These are phyloP conservation scores for Alternaria sp. DNA, from an alignment of 2,329 filamentous ascomycete species.

Conservation along the genomic window DNA sequence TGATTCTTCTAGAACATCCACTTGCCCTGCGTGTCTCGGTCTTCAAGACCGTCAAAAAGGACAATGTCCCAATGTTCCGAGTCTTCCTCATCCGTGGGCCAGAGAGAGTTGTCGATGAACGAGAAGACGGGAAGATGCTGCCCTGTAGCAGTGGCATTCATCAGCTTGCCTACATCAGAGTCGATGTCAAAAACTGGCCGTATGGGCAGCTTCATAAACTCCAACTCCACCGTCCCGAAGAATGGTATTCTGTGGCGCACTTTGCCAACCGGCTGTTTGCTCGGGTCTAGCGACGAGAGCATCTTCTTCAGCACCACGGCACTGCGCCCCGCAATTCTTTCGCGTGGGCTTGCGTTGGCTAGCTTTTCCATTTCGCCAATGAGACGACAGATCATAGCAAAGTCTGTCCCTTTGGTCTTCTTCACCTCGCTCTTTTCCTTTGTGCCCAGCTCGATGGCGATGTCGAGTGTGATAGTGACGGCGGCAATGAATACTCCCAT, in stretches of 20 bases:
- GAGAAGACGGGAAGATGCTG: slow-evolving; percentile 45
- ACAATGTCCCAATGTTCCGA: slow-evolving; percentile 48
- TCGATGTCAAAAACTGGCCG: slow-evolving; percentile 44
- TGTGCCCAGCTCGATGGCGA: slow-evolving; percentile 47
- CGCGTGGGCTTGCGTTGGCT: slow-evolving; percentile 40
- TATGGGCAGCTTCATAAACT: slow-evolving; percentile 39
- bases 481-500: slow-evolving; percentile 49
- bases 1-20: slow-evolving; percentile 34
- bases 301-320: slow-evolving; percentile 48
- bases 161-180: slow-evolving; percentile 39
- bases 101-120: slow-evolving; percentile 47
- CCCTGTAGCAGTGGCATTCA: slow-evolving; percentile 35
- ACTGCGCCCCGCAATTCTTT: slow-evolving; percentile 46
- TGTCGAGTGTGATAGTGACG: slow-evolving; percentile 48
- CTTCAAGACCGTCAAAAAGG: slow-evolving; percentile 48
- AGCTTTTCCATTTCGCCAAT: slow-evolving; percentile 50
- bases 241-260: slow-evolving; percentile 44
- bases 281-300: slow-evolving; percentile 43
- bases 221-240: slow-evolving; percentile 47
- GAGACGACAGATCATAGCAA: slow-evolving; percentile 48
- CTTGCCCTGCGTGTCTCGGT: slow-evolving; percentile 46
- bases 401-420: slow-evolving; percentile 47
- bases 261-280: slow-evolving; percentile 32
- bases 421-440: slow-evolving; percentile 48
- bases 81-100: slow-evolving; percentile 34